These are phyloP conservation scores for Epithele typhae DNA, from an alignment of 768 basidiomycete species.

Conservation along the genomic window DNA sequence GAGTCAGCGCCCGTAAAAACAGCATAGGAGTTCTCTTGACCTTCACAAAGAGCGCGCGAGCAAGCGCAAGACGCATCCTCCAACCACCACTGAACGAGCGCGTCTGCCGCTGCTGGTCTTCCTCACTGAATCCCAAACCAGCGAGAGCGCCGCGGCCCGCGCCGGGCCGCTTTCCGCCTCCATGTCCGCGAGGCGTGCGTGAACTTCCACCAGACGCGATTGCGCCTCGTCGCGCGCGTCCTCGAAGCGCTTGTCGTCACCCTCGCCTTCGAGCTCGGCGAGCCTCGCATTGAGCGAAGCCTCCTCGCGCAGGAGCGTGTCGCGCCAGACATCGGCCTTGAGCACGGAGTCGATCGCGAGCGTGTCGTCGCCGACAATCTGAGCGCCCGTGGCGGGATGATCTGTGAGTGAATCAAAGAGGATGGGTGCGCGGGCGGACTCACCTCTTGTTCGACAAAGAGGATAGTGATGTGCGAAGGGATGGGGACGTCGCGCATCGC, in stretches of 20 bases:
- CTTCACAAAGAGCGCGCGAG: slow-evolving; percentile 95
- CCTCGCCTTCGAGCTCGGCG: slow-evolving; percentile 63
- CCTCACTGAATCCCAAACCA: slow-evolving; percentile 90
- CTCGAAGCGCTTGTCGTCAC: slow-evolving; percentile 76
- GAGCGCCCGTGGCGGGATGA: background rate
- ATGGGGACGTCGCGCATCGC: slow-evolving; percentile 93
- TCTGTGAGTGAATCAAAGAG: slow-evolving; percentile 21
- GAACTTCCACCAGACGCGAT: slow-evolving; percentile 81
- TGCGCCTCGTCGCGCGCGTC: slow-evolving; percentile 85
- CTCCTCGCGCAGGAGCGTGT: slow-evolving; percentile 87
- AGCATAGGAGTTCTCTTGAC: slow-evolving; percentile 30
- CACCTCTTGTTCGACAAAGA: slow-evolving; percentile 98
- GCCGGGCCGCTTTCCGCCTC: slow-evolving; percentile 98
- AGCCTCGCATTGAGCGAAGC: slow-evolving; percentile 67
- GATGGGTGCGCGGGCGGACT: slow-evolving; percentile 13
- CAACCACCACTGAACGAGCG: slow-evolving; percentile 94
- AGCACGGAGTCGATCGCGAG: slow-evolving; percentile 89
- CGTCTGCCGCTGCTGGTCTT: slow-evolving; percentile 80
- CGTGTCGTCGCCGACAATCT: slow-evolving; percentile 94
- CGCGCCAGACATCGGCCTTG: slow-evolving; percentile 99
- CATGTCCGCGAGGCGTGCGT: slow-evolving; percentile 91
- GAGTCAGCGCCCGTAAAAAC: background rate
- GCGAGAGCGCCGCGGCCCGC: slow-evolving; percentile 77
- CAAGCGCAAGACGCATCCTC: slow-evolving; percentile 96
- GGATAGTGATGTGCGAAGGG: slow-evolving; percentile 91